These are phyloP conservation scores for Sordariomycetes sp. DNA, from an alignment of 2,329 filamentous ascomycete species.

Conservation along the genomic window DNA sequence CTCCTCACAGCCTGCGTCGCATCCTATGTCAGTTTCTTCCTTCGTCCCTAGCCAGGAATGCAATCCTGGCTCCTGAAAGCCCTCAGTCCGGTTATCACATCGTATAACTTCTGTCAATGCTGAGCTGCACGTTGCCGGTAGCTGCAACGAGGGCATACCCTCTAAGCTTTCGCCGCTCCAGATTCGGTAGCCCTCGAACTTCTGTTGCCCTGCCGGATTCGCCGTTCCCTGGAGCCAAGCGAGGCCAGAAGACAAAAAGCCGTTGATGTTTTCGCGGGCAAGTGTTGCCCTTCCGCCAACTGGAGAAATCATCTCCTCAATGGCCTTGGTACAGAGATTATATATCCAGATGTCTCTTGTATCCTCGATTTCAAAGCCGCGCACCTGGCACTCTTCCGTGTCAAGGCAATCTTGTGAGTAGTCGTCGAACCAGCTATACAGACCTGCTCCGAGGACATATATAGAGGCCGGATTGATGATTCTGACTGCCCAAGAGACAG, in stretches of 20 bases:
- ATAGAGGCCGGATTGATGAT: constrained; percentile 38
- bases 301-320: constrained; percentile 10
- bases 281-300: constrained; percentile 4
- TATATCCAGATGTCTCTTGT: constrained; percentile 13
- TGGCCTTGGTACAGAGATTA: constrained; percentile 11
- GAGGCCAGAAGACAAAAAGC: constrained; percentile 9
- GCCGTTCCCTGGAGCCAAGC: constrained; percentile 10
- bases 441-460: constrained; percentile 40
- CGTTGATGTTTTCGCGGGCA: constrained; percentile 8
- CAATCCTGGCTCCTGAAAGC: neutral
- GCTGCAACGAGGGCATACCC: neutral
- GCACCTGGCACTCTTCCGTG: constrained; percentile 12
- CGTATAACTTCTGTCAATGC: neutral
- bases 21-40: neutral
- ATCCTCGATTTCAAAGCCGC: constrained; percentile 9
- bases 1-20: neutral
- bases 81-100: neutral
- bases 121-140: neutral
- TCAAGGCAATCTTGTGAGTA: constrained; percentile 16
- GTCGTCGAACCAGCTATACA: constrained; percentile 52
- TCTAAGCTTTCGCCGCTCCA: neutral
- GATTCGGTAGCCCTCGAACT: constrained; percentile 9
- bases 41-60: neutral
- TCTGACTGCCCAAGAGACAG: constrained; percentile 39
- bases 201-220: constrained; percentile 5